Base-by-base conservation (phyloP, 129 eudicot species). In the Lonicera japonica region DNA sequence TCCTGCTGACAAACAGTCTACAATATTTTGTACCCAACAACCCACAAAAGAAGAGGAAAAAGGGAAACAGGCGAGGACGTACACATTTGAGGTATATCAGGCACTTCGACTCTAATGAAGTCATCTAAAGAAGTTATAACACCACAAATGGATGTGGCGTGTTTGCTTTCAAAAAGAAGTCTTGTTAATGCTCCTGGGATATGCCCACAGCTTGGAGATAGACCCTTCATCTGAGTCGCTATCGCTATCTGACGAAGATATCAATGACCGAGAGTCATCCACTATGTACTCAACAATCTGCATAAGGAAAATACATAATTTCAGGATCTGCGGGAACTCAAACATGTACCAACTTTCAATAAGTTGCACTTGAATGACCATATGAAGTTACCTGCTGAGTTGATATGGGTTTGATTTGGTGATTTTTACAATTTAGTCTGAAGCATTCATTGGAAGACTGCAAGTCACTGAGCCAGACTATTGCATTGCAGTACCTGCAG, bases 151-250 rank as follows among this genome's bases (percentile, higher is more conserved):
- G 36, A 6, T 29, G 36, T 6, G 6, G 36, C 36, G 36, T 29
- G 36, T 36, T 50, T 19, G 53, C 45, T 15, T 55, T 64, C 41
- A 75, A 0, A 8, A 19, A 13, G n/a, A 56, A 34, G 45, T 38
- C 17, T 63, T 48, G 8, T n/a, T 23, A 41, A 64, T 51, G 34
- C 36, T 24, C 60, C 66, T 68, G 10, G 69, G 77, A 75, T 72
- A 83, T 19, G 95, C 95, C 97, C 97, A 89, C 51, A 86, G 79
- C 80, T 65, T 74, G 58, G 70, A 63, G 56, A 19, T 23, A 24
- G 51, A 60, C 5, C 61, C 76, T 51, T 79, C 87, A 57, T 86
- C 87, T 2, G 70, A 60, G 66, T 90, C 97, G 24, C 73, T 77
- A 54, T 90, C 95, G 59, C 83, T 86, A 19, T 83, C 90, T 25